Conservation (phyloP, 164 flowering plant species). For the Tetrastigma voinierianum region DNA sequence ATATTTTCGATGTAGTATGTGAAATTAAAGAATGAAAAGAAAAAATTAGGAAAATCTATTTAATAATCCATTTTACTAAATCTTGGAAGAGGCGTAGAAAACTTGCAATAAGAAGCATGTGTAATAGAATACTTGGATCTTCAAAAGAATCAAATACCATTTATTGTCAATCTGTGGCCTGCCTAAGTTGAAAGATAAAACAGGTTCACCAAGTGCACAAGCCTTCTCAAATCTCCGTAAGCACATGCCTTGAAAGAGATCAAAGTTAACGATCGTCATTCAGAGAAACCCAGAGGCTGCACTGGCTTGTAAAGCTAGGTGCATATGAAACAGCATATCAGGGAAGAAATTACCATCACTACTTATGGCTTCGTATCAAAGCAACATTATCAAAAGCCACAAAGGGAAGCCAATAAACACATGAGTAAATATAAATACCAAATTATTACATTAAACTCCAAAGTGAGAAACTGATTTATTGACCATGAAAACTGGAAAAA, state of each 20-base stretch:
- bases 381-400: no score
- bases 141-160: constrained; percentile 51
- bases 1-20: no score
- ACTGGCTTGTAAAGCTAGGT: no score
- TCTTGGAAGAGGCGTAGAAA: no score
- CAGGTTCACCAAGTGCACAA: constrained; percentile 57
- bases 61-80: background rate
- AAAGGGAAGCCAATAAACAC: no score
- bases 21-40: background rate
- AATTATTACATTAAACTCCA: no score
- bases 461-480: no score
- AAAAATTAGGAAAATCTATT: background rate
- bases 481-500: no score
- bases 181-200: constrained; percentile 60
- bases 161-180: constrained; percentile 59
- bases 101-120: background rate
- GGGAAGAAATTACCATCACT: background rate
- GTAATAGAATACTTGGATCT: background rate
- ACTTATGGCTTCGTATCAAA: no score
- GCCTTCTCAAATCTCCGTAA: constrained; percentile 68
- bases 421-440: no score
- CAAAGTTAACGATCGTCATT: constrained; percentile 1
- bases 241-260: constrained; percentile 65
- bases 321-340: no score
- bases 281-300: background rate